Evolutionary conservation across 2,329 filamentous ascomycete genomes (phyloP).

Genomic region (Bipolaris gigantea): DNA sequence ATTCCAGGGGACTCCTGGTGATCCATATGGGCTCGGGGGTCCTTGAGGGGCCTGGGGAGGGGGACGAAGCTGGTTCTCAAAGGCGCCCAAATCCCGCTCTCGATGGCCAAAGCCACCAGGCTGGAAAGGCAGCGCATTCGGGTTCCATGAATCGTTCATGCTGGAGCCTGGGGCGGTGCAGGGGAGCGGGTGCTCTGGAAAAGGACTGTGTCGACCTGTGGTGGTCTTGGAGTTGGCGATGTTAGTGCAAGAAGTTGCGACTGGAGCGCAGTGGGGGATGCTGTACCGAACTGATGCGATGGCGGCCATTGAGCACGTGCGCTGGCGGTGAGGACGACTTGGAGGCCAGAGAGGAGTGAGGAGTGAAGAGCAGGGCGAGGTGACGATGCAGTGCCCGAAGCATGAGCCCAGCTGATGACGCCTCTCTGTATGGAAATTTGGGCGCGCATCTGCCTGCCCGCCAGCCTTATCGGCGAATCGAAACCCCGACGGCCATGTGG

Average conservation of each 20-base stretch:
- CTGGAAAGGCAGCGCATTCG: conserved; percentile 24
- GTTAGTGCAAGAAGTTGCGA: conserved; percentile 32
- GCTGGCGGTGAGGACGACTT: conserved; percentile 13
- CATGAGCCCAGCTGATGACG: conserved; percentile 9
- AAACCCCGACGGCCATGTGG: conserved; percentile 14
- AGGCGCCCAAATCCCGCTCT: conserved; percentile 14
- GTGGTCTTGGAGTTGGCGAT: conserved; percentile 23
- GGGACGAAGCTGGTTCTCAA: conserved; percentile 14
- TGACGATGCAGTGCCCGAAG: conserved; percentile 13
- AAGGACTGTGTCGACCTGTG: conserved; percentile 26
- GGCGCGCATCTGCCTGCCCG: conserved; percentile 16
- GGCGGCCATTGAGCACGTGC: conserved; percentile 32
- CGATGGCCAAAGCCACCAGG: conserved; percentile 15
- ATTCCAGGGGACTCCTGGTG: conserved; percentile 13
- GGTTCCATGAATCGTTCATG: conserved; percentile 28
- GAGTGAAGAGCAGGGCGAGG: conserved; percentile 10
- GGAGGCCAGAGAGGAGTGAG: conserved; percentile 9
- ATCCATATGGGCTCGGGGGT: conserved; percentile 9
- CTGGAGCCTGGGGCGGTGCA: conserved; percentile 13
- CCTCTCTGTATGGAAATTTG: not conserved
- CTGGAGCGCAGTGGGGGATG: conserved; percentile 26
- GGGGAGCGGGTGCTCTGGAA: conserved; percentile 9
- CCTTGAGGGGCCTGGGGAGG: conserved; percentile 8
- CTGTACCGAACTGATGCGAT: conserved; percentile 29
- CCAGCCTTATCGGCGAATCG: conserved; percentile 17